These are phyloP conservation scores for Talaromyces sp. DNA, from an alignment of 2,329 filamentous ascomycete genomes.

Conservation along the genomic window DNA sequence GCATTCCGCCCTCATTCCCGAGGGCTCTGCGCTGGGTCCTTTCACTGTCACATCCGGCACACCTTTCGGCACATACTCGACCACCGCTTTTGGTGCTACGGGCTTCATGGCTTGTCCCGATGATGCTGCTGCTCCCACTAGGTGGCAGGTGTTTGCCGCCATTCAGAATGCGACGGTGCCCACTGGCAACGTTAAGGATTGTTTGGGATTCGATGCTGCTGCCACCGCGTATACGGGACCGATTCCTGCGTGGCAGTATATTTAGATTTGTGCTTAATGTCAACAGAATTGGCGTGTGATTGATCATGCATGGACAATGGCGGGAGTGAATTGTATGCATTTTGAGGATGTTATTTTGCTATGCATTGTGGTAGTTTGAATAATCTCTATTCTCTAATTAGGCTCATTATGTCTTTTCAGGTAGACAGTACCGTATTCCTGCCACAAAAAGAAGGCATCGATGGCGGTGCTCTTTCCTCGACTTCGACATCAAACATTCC, in stretches of 20 bases:
- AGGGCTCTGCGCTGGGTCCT: slow-evolving; percentile 47
- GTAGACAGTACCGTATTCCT: too few relatives aligned
- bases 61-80: slow-evolving; percentile 28
- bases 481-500: background rate
- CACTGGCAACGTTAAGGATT: slow-evolving; percentile 33
- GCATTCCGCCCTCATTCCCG: slow-evolving; percentile 50
- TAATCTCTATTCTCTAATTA: background rate
- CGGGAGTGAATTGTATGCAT: background rate
- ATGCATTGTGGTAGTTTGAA: background rate
- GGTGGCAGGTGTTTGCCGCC: slow-evolving; percentile 41
- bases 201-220: slow-evolving; percentile 37
- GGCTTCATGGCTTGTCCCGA: slow-evolving; percentile 44
- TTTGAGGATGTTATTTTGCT: background rate
- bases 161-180: slow-evolving; percentile 39
- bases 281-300: too few relatives aligned
- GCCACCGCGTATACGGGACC: slow-evolving; percentile 25
- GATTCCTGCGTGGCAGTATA: slow-evolving; percentile 39
- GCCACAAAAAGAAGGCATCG: background rate
- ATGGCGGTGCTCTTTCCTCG: background rate
- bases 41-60: slow-evolving; percentile 40
- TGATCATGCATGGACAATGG: background rate
- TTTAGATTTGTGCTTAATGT: slow-evolving; percentile 24
- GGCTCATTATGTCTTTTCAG: too few relatives aligned
- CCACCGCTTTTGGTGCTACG: slow-evolving; percentile 30
- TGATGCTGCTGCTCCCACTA: slow-evolving; percentile 17